A percentile compares a stretch with the other conserved stretches of the same genome.
phyloP scores from a whole-genome alignment of 768 basidiomycete genomes.

The Crepidotus variabilis region DNA sequence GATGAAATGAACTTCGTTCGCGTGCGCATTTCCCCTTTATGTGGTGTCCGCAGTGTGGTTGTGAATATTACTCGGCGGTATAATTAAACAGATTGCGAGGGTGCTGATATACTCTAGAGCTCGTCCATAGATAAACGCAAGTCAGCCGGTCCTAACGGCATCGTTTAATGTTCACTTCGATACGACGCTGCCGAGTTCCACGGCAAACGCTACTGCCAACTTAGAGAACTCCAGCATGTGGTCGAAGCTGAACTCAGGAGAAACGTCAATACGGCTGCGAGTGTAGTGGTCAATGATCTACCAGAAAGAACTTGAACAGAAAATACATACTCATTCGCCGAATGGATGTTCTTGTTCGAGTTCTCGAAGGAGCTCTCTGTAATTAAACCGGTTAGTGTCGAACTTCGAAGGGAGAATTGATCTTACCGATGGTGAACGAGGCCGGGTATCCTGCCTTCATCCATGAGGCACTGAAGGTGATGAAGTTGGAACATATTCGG shows the following conservation, averaged over 20 bases:
- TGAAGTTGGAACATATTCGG: constrained; percentile 24
- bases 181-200: constrained; percentile 63
- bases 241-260: constrained; percentile 83
- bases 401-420: constrained; percentile 13
- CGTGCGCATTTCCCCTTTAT: neutral
- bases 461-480: constrained; percentile 65
- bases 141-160: neutral
- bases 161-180: constrained; percentile 5
- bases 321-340: constrained; percentile 67
- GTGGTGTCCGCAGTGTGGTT: neutral
- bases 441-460: constrained; percentile 81
- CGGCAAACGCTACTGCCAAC: constrained; percentile 73
- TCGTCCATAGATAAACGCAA: neutral
- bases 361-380: constrained; percentile 70
- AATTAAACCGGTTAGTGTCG: constrained; percentile 13
- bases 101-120: neutral
- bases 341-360: constrained; percentile 83
- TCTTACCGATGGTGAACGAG: constrained; percentile 77
- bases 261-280: constrained; percentile 75
- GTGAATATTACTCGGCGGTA: neutral
- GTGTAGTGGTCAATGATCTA: constrained; percentile 14
- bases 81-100: neutral
- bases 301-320: constrained; percentile 5
- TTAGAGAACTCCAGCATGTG: constrained; percentile 92
- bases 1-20: constrained; percentile 6